Evolutionary conservation across 2,329 filamentous ascomycete genomes (phyloP), one percentile per base, ranked within the genome.

Genomic region (Monosporascus ibericus): DNA sequence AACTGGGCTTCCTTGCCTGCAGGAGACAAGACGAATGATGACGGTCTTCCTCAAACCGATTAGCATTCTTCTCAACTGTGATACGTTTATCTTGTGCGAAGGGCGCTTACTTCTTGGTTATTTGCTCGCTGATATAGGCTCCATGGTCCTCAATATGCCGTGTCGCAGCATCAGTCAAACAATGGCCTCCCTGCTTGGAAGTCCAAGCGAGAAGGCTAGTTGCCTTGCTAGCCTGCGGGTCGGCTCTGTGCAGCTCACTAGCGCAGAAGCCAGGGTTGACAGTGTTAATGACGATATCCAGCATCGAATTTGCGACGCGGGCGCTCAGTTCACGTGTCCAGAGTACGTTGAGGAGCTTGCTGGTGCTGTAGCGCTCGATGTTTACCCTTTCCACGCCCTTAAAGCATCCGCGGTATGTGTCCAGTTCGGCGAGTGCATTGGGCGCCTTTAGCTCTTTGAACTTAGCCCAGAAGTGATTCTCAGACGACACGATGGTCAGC

Each of bases 91-190:
- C 6, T 25, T 25, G 24, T 25, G 24, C 24, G 24, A 25, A n/a
- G 7, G 24, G 47, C 44, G 55, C 59, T 24, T 24, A 24, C 24
- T 40, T 58, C 50, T 51, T 52, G 25, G 59, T 48, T 37, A 36
- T 53, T 52, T 60, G 58, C 48, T 62, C 55, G 24, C 60, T 62
- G 8, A 60, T 27, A 15, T 58, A 59, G 25, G 50, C 50, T 8
- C 57, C 58, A 37, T 56, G 51, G 24, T 25, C 24, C 38, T 53
- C 47, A 6, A 9, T 44, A 27, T 61, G 54, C 24, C 48, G 47
- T 11, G 48, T 53, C 2, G 54, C 52, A 11, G 58, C 58, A 48
- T 59, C 52, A 0, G 50, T 52, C 18, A 58, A 44, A 24, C 42
- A 52, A 40, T 56, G 50, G 6, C 53, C 59, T 6, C 58, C 59